Conservation (phyloP, 129 eudicot species). For the Solidago caesia region DNA sequence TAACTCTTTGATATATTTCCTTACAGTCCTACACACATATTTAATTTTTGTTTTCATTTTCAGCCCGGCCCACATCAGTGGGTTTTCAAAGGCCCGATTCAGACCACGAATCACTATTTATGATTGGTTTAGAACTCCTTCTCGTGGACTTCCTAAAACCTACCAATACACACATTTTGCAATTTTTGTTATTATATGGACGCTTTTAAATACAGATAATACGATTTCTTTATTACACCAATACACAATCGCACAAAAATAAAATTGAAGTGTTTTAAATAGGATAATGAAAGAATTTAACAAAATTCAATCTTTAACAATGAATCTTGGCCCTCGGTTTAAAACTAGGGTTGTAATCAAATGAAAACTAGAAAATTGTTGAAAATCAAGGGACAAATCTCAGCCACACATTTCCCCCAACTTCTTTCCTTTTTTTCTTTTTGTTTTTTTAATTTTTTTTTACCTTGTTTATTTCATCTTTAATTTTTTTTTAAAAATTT, state of each 20-base stretch:
- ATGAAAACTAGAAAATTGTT: no score
- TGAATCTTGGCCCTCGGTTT: not conserved
- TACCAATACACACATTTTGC: not conserved
- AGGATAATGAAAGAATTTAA: not conserved
- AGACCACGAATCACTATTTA: constrained; percentile 12
- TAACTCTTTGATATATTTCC: not conserved
- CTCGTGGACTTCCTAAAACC: constrained; percentile 33
- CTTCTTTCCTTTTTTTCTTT: no score
- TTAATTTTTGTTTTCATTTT: not conserved
- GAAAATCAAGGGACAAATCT: no score
- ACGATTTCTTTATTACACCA: no score
- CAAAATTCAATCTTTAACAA: not conserved
- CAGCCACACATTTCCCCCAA: no score
- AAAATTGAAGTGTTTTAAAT: no score
- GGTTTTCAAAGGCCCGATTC: not conserved
- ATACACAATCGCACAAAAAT: no score
- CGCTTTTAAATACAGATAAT: not conserved
- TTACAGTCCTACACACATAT: not conserved
- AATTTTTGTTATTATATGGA: not conserved
- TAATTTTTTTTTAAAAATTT: no score
- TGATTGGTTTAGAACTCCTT: constrained; percentile 18
- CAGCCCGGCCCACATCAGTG: constrained; percentile 27
- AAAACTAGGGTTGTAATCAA: no score
- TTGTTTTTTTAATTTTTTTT: no score
- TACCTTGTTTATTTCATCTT: no score